phyloP scores from a whole-genome alignment of 2,329 filamentous ascomycete species.

The Xenosphaeropsis pyriputrescens region DNA sequence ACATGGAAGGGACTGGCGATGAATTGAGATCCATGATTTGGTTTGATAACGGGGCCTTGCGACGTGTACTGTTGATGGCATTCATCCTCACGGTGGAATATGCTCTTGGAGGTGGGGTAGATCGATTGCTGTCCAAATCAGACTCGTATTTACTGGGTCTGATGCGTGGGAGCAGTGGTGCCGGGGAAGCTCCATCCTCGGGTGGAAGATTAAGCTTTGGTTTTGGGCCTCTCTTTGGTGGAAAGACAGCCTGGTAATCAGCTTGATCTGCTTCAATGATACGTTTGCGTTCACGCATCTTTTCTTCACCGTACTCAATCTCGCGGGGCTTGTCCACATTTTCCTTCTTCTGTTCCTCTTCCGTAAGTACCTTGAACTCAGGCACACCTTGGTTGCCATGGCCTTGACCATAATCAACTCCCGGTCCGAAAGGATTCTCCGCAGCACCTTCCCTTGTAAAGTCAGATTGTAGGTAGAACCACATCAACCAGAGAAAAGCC shows the following conservation, averaged over 20 bases:
- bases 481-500: slow-evolving; percentile 95
- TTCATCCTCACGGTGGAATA: slow-evolving; percentile 18
- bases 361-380: slow-evolving; percentile 45
- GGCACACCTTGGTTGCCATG: slow-evolving; percentile 59
- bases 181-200: slow-evolving; percentile 27
- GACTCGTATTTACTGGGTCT: slow-evolving; percentile 47
- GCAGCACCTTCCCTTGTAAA: slow-evolving; percentile 79
- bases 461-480: slow-evolving; percentile 96
- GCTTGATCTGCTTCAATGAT: slow-evolving; percentile 64
- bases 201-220: slow-evolving; percentile 19
- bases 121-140: slow-evolving; percentile 35
- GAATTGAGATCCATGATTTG: slow-evolving; percentile 41
- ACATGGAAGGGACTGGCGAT: slow-evolving; percentile 35
- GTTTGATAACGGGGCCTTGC: slow-evolving; percentile 38
- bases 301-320: slow-evolving; percentile 54
- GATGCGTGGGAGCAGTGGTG: slow-evolving; percentile 45
- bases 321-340: slow-evolving; percentile 64
- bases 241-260: slow-evolving; percentile 21
- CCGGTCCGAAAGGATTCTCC: slow-evolving; percentile 77
- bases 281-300: slow-evolving; percentile 58
- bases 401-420: slow-evolving; percentile 48
- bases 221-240: slow-evolving; percentile 36
- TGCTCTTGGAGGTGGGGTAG: slow-evolving; percentile 30
- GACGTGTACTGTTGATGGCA: slow-evolving; percentile 9
- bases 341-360: slow-evolving; percentile 50